A percentile compares a stretch with the other conserved stretches of the same genome.
Conservation (phyloP, 2,329 filamentous ascomycete genomes). For the Aureobasidium subglaciale region DNA sequence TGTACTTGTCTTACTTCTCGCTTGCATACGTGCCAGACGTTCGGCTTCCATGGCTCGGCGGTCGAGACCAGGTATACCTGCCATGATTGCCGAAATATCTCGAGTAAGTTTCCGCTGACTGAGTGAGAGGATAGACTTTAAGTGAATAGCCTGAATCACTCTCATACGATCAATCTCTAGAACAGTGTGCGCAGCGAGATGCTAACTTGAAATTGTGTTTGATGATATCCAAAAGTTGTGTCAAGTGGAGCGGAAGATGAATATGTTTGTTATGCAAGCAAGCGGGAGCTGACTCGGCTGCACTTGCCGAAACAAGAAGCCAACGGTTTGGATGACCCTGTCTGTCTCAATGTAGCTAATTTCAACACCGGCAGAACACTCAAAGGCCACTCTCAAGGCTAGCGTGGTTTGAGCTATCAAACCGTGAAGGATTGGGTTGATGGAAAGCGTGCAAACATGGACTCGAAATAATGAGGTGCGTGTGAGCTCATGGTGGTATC, state of each 20-base stretch:
- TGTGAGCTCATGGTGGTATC: conserved; percentile 10
- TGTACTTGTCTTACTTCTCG: conserved; percentile 25
- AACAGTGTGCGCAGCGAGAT: too few relatives aligned
- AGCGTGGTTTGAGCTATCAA: too few relatives aligned
- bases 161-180: too few relatives aligned
- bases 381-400: neutral
- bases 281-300: neutral
- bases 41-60: conserved; percentile 81
- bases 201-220: too few relatives aligned
- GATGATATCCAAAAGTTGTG: too few relatives aligned
- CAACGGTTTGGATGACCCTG: neutral
- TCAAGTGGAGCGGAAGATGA: neutral
- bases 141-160: neutral
- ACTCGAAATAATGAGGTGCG: neutral
- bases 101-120: too few relatives aligned
- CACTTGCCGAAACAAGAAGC: neutral
- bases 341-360: too few relatives aligned
- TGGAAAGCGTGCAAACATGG: too few relatives aligned
- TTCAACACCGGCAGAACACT: neutral
- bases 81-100: too few relatives aligned
- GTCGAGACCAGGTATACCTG: conserved; percentile 53
- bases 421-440: too few relatives aligned
- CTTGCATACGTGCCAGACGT: conserved; percentile 60
- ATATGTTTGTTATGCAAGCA: neutral
- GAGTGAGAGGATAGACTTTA: neutral